Evolutionary conservation across 2,329 filamentous ascomycete species (phyloP).

Genomic region (Fusarium haematococcum): DNA sequence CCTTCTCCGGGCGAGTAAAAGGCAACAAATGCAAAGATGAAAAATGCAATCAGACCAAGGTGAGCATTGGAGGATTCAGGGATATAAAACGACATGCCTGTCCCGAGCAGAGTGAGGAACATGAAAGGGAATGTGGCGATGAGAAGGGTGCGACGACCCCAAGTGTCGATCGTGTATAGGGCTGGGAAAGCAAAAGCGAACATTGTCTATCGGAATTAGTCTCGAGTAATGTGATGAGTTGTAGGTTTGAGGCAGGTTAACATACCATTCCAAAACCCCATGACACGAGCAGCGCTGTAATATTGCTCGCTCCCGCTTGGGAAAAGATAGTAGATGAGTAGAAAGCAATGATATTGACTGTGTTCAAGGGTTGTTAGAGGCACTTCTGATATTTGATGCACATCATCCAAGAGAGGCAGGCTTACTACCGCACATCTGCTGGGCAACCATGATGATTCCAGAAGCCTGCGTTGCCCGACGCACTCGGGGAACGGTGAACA

Average conservation of each 20-base stretch:
- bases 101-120: not conserved
- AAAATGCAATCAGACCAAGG: not conserved
- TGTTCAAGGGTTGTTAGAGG: not conserved
- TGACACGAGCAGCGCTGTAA: slow-evolving; percentile 60
- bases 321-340: slow-evolving; percentile 72
- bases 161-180: slow-evolving; percentile 47
- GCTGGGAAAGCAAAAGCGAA: slow-evolving; percentile 46
- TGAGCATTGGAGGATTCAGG: not conserved
- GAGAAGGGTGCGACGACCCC: slow-evolving; percentile 39
- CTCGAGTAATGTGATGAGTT: not conserved
- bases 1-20: slow-evolving; percentile 61
- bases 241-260: not conserved
- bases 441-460: slow-evolving; percentile 1
- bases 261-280: slow-evolving; percentile 56
- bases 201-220: slow-evolving; percentile 54
- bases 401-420: not conserved
- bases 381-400: not conserved
- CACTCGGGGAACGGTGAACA: slow-evolving; percentile 32
- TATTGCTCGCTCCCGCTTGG: slow-evolving; percentile 64
- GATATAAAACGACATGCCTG: not conserved
- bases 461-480: slow-evolving; percentile 40
- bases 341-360: slow-evolving; percentile 68
- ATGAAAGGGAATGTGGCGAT: not conserved
- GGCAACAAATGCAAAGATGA: not conserved
- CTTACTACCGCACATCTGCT: slow-evolving; percentile 16